Evolutionary conservation across 2,329 filamentous ascomycete species (phyloP), one percentile per base, ranked within the genome.

Genomic region (Penicillium vulpinum): DNA sequence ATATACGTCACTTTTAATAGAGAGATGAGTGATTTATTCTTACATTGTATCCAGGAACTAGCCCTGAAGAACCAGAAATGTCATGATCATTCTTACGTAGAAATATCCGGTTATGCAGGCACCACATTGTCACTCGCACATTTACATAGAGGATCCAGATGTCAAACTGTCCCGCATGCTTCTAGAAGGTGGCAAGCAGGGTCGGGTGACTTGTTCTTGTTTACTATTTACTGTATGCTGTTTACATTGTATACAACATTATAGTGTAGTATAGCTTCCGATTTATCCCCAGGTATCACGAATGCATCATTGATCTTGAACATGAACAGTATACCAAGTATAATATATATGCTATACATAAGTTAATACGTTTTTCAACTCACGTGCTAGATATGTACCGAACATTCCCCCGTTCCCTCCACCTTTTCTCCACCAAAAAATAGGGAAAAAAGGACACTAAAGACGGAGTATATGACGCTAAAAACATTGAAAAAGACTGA

Each of bases 381-480:
- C 64, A 65, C 63, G 63, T 64, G 31, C 31, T 35, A 35, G 7
- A 1, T n/a, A 35, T 35, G n/a, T n/a, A n/a, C n/a, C n/a, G n/a
- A n/a, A 28, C 45, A 57, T 60, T 31, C 50, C 51, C 31, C 60
- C 55, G 22, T 9, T n/a, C n/a, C 38, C 63, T 65, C 65, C 65
- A 66, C 66, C 63, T 67, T n/a, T n/a, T 66, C 67, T 67, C 68
- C 64, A 52, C 54, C 52, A 60, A 53, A 43, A 28, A n/a, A n/a
- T n/a, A n/a, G n/a, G n/a, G 18, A 29, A 60, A 54, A 41, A 35
- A 40, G 43, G 59, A 61, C 56, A 51, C 60, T 57, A 63, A 60
- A 59, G 53, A 60, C 60, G 64, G 62, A 67, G 66, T 63, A 61
- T 56, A 54, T 54, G 57, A 36, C 57, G 29, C 52, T 55, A 55